Evolutionary conservation across 208 protist genomes (phyloP).

Genomic region (Leishmania guyanensis): DNA sequence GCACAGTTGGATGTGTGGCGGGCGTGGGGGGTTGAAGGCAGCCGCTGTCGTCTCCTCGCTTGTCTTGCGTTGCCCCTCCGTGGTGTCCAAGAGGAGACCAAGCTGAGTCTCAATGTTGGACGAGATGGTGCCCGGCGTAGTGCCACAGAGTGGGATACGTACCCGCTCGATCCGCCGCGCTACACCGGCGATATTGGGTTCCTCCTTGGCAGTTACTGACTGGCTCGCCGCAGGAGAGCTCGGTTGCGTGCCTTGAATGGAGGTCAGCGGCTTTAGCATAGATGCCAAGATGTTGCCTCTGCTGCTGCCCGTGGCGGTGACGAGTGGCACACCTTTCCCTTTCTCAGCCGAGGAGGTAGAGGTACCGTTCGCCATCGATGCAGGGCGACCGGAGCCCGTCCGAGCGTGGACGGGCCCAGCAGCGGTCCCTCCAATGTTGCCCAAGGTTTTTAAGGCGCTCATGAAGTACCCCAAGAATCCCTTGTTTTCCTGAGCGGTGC

Average conservation of each 20-base stretch:
- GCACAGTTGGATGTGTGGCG: conserved; percentile 29
- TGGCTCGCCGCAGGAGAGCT: not conserved
- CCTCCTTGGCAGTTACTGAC: not conserved
- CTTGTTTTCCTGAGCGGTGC: conserved; percentile 1
- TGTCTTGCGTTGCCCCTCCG: conserved; percentile 3
- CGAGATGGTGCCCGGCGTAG: conserved; percentile 31
- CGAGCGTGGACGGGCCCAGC: not conserved
- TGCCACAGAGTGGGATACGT: conserved; percentile 41
- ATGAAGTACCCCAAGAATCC: conserved; percentile 22
- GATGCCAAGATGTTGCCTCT: conserved; percentile 13
- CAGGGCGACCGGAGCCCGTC: not conserved
- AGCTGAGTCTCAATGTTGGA: conserved; percentile 20
- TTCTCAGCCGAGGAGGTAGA: not conserved
- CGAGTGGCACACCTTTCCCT: not conserved
- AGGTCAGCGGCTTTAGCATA: conserved; percentile 13
- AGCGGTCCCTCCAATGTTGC: not conserved
- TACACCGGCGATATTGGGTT: not conserved
- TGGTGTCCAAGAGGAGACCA: conserved; percentile 17
- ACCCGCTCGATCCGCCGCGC: conserved; percentile 19
- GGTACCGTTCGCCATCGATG: not conserved
- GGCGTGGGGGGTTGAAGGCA: conserved; percentile 1
- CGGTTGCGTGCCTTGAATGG: not conserved
- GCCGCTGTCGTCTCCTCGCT: not conserved
- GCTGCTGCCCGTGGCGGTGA: not conserved
- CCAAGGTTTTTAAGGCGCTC: conserved; percentile 12